phyloP scores from a whole-genome alignment of 73 alveolate genomes.

The Paramecium sexaurelia region DNA sequence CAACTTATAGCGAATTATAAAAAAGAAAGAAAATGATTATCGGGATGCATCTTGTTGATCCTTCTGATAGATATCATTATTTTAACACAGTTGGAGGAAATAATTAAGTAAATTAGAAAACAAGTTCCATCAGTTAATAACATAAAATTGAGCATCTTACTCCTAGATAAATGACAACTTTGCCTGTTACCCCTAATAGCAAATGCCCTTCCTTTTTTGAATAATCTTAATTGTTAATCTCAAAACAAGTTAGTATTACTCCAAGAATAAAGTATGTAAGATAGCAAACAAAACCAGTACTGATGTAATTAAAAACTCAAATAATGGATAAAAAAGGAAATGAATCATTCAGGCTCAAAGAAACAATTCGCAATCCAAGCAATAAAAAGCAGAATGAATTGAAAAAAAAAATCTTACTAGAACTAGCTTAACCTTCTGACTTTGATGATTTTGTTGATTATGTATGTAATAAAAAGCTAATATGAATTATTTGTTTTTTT shows the following conservation, averaged over 20 bases:
- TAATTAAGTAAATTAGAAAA: not conserved
- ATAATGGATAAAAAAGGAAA: not conserved
- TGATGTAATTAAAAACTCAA: not conserved
- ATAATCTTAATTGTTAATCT: not conserved
- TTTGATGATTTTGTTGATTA: not conserved
- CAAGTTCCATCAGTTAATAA: not conserved
- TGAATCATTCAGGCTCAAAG: not conserved
- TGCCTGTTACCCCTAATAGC: not conserved
- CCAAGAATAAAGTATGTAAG: not conserved
- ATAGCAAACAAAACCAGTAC: not conserved
- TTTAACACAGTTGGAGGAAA: not conserved
- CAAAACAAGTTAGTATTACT: not conserved
- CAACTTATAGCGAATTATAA: slow-evolving; percentile 12
- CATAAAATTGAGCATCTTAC: not conserved
- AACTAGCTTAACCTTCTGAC: not conserved
- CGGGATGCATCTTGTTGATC: not conserved
- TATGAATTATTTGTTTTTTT: not conserved
- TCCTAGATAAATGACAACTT: not conserved
- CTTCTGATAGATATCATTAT: slow-evolving; percentile 5
- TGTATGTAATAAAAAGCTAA: not conserved
- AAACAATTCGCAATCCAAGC: not conserved
- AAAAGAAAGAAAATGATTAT: slow-evolving; percentile 15
- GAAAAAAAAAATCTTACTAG: not conserved
- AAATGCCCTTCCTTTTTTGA: not conserved
- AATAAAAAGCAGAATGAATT: not conserved